Conservation (phyloP, 2,329 filamentous ascomycete species). For the Aspergillus felis region DNA sequence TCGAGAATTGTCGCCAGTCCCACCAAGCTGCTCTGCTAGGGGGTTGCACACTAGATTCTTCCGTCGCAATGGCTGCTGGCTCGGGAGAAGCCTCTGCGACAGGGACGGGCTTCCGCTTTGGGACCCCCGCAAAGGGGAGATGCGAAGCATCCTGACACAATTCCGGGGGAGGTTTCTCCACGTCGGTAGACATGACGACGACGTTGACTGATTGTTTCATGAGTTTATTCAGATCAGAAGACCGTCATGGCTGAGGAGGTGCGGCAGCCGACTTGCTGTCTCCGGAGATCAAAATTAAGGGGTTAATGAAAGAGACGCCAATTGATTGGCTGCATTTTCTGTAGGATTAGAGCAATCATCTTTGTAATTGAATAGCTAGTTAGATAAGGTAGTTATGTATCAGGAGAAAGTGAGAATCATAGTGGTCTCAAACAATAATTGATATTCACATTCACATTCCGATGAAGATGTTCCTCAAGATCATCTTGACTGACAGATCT, state of each 20-base stretch:
- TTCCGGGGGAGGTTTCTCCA: neutral
- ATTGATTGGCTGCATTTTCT: neutral
- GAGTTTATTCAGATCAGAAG: neutral
- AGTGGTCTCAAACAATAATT: neutral
- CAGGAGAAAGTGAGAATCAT: neutral
- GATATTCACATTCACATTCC: neutral
- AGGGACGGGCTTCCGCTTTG: constrained; percentile 4
- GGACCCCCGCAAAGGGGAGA: neutral
- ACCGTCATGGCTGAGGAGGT: neutral
- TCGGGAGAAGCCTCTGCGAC: neutral
- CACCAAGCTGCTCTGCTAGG: constrained; percentile 1
- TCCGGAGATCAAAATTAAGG: neutral
- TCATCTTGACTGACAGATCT: neutral
- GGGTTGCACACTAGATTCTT: neutral
- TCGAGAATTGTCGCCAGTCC: constrained; percentile 6
- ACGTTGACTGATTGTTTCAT: neutral
- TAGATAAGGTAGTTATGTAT: neutral
- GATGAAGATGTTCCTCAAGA: neutral
- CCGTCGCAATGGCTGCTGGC: neutral
- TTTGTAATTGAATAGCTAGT: neutral
- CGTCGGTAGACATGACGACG: neutral
- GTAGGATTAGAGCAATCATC: neutral
- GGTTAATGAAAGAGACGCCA: neutral
- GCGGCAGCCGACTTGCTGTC: neutral
- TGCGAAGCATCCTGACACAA: neutral